A percentile compares a stretch with the other conserved stretches of the same genome.
Conservation (phyloP, 202 grass and related monocot genomes). For the Hordeum pubiflorum region DNA sequence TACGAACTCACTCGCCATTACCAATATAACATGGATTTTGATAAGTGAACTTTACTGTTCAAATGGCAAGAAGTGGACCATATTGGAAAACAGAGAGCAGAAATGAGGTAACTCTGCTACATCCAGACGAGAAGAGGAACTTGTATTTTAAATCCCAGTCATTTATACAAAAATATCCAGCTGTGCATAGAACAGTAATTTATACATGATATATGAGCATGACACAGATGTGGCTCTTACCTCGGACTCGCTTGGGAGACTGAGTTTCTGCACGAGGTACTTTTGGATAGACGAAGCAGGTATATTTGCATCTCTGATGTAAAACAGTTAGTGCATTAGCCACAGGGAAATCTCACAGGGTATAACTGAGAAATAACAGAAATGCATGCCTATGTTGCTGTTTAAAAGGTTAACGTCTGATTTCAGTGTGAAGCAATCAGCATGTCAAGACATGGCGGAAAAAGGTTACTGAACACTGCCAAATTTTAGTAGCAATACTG, state of each 20-base stretch:
- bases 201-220: neutral
- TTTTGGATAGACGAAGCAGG: constrained; percentile 72
- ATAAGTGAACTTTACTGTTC: neutral
- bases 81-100: neutral
- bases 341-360: neutral
- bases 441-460: neutral
- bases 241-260: constrained; percentile 62
- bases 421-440: constrained; percentile 2
- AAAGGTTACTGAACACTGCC: neutral
- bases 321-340: constrained; percentile 3
- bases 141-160: neutral
- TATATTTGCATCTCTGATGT: constrained; percentile 56
- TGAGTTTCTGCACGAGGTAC: constrained; percentile 64
- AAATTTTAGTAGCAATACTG: neutral
- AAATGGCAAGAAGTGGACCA: neutral
- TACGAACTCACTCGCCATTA: neutral
- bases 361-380: constrained; percentile 6
- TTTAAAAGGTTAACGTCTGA: neutral
- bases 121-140: neutral
- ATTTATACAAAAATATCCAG: neutral
- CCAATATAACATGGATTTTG: neutral
- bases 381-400: neutral
- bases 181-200: neutral
- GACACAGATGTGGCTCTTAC: constrained; percentile 18
- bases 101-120: neutral